These are phyloP conservation scores for Thoreauomyces humboldtii DNA, from an alignment of 192 early-diverging fungal genomes.

Conservation along the genomic window DNA sequence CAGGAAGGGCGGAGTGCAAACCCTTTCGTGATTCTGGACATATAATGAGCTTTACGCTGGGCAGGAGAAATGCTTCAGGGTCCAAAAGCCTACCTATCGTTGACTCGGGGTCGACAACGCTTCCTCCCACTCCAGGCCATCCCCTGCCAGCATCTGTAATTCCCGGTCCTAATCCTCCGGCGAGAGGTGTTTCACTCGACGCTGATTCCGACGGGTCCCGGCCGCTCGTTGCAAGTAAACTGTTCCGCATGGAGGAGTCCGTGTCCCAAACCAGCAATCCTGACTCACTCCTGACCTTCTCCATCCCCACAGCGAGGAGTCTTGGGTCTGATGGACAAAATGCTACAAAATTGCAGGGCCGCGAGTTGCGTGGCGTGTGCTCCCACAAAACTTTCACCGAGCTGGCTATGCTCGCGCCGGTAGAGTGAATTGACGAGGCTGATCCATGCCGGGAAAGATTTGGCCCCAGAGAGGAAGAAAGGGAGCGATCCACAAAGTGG, in stretches of 20 bases:
- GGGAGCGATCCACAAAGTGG: slow-evolving; percentile 1
- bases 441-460: slow-evolving; percentile 14
- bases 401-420: neutral
- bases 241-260: slow-evolving; percentile 41
- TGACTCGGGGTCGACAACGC: no score
- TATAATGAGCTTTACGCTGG: no score
- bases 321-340: slow-evolving; percentile 64
- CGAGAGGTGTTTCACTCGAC: neutral
- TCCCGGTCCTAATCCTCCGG: neutral
- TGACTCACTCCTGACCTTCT: slow-evolving; percentile 70
- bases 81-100: no score
- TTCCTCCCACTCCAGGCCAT: no score
- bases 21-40: no score
- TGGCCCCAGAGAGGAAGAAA: neutral
- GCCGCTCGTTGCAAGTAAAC: neutral
- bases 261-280: slow-evolving; percentile 77
- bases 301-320: slow-evolving; percentile 66
- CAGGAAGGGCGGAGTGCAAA: no score
- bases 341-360: slow-evolving; percentile 70
- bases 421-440: slow-evolving; percentile 4
- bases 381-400: slow-evolving; percentile 27
- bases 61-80: no score
- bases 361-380: slow-evolving; percentile 47
- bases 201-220: slow-evolving; percentile 1
- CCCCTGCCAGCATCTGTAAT: no score